Evolutionary conservation across 306 rosid genomes (phyloP).

Genomic region (Lupinus albus): DNA sequence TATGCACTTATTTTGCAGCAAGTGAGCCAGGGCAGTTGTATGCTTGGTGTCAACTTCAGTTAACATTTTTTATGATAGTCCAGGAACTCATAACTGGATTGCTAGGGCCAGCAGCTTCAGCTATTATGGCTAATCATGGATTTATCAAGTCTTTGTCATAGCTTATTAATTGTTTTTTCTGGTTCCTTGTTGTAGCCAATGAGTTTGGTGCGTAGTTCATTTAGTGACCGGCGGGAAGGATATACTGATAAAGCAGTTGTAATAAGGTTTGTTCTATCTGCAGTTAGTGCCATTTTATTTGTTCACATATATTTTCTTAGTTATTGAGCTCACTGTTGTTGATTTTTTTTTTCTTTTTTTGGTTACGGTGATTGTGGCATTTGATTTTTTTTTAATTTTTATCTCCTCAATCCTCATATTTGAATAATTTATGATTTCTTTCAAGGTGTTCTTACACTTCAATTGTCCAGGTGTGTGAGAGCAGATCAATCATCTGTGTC

Average conservation of each 20-base stretch:
- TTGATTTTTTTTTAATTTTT: constrained; percentile 15
- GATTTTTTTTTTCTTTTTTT: neutral
- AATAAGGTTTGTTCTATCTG: constrained; percentile 63
- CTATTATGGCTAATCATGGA: constrained; percentile 31
- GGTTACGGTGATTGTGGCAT: neutral
- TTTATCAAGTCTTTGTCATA: constrained; percentile 32
- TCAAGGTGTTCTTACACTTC: constrained; percentile 25
- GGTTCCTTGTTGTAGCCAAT: constrained; percentile 63
- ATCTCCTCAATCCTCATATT: neutral
- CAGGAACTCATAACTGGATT: constrained; percentile 7
- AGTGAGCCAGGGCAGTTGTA: constrained; percentile 33
- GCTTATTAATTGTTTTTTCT: constrained; percentile 40
- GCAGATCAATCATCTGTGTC: constrained; percentile 78
- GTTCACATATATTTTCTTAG: constrained; percentile 10
- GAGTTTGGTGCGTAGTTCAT: constrained; percentile 82
- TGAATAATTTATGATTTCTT: constrained; percentile 16
- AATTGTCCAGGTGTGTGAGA: constrained; percentile 72
- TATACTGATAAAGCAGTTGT: constrained; percentile 88
- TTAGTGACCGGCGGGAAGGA: constrained; percentile 83
- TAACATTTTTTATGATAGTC: neutral
- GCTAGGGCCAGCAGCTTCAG: constrained; percentile 21
- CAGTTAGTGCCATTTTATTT: constrained; percentile 25
- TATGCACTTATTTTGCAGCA: constrained; percentile 9
- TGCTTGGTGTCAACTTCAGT: constrained; percentile 21
- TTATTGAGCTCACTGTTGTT: neutral